These are phyloP conservation scores for Lunasporangiospora selenospora DNA, from an alignment of 192 early-diverging fungal genomes.

Conservation along the genomic window DNA sequence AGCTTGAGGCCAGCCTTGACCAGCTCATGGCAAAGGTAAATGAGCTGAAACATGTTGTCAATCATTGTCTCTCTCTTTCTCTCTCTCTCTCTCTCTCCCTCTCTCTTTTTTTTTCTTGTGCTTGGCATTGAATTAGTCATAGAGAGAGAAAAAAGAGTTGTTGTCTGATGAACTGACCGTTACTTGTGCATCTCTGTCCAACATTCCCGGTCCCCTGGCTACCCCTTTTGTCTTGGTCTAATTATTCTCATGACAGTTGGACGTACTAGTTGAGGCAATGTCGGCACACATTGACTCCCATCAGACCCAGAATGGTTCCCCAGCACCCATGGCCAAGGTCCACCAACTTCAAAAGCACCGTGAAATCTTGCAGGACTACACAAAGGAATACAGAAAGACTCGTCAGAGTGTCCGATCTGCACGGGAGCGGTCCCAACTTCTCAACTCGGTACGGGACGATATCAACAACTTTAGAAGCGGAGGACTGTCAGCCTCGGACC, in stretches of 20 bases:
- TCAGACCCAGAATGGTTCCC: conserved; percentile 42
- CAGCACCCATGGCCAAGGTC: conserved; percentile 69
- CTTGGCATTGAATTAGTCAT: conserved; percentile 12
- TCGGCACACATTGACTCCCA: conserved; percentile 63
- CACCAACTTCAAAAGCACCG: conserved; percentile 79
- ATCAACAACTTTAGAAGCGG: conserved; percentile 50
- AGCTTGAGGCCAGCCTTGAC: conserved; percentile 62
- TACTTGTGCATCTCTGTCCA: too few relatives aligned
- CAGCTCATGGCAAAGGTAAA: conserved; percentile 69
- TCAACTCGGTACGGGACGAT: conserved; percentile 68
- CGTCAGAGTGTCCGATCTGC: conserved; percentile 68
- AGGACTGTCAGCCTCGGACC: conserved; percentile 57
- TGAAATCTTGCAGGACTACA: conserved; percentile 81
- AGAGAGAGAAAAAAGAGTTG: too few relatives aligned
- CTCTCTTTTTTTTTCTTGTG: not conserved
- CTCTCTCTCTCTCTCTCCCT: not conserved
- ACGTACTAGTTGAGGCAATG: conserved; percentile 66
- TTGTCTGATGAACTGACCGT: too few relatives aligned
- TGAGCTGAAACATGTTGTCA: not conserved
- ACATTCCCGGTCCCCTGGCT: too few relatives aligned
- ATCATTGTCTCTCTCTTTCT: not conserved
- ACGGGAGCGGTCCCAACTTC: conserved; percentile 72
- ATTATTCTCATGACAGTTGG: conserved; percentile 61
- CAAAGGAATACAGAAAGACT: conserved; percentile 77
- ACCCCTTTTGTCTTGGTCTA: too few relatives aligned